A percentile compares a stretch with the other conserved stretches of the same genome.
Evolutionary conservation across 306 rosid species (phyloP).

Genomic region (Dryas drummondii): DNA sequence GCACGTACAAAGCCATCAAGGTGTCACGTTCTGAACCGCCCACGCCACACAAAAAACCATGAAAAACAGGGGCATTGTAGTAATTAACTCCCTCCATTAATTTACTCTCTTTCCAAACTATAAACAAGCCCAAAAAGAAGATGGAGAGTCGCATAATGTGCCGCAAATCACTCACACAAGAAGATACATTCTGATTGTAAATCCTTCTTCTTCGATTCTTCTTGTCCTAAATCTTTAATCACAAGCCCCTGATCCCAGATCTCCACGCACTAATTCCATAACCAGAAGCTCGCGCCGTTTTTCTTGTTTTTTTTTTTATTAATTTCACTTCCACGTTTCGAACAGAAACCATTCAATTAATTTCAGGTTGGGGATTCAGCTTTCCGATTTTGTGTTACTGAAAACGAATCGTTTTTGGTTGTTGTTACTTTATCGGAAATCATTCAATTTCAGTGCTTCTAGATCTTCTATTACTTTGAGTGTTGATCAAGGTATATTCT

Average conservation of each 20-base stretch:
- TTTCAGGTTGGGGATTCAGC: neutral
- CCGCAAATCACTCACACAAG: conserved; percentile 19
- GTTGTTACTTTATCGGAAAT: neutral
- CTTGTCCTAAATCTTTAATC: neutral
- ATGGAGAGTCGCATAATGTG: neutral
- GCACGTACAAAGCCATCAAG: no score
- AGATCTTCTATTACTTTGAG: neutral
- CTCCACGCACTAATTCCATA: conserved; percentile 4
- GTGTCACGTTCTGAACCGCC: neutral
- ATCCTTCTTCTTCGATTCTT: neutral
- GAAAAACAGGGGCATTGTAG: conserved; percentile 12
- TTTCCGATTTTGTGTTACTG: neutral
- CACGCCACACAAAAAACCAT: neutral
- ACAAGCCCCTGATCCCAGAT: conserved; percentile 19
- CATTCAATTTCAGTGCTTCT: neutral
- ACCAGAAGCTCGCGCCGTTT: neutral
- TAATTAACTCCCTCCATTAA: neutral
- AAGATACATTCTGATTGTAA: neutral
- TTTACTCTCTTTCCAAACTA: neutral
- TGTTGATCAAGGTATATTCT: conserved; percentile 3
- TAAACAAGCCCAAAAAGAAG: conserved; percentile 3
- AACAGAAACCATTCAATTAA: neutral
- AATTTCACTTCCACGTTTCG: neutral
- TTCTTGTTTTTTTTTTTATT: neutral
- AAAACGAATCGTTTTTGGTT: neutral